Conservation (phyloP, 768 basidiomycete genomes). For the Suillus spraguei region DNA sequence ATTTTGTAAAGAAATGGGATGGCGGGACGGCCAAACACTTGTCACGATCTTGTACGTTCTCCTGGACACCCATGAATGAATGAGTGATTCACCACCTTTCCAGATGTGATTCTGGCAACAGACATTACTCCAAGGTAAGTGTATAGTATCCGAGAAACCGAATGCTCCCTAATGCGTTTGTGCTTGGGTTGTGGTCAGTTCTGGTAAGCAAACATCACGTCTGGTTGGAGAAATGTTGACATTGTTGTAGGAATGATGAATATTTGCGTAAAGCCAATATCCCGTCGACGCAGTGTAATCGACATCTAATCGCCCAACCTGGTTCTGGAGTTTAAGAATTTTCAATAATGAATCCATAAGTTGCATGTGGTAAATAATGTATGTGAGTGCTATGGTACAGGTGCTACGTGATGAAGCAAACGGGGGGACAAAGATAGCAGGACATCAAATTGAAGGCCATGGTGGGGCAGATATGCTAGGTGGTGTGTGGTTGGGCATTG, state of each 20-base stretch:
- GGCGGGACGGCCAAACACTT: slow-evolving; percentile 69
- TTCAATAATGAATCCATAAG: slow-evolving; percentile 18
- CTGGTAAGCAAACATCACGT: slow-evolving; percentile 40
- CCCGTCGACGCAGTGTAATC: slow-evolving; percentile 42
- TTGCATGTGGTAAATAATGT: slow-evolving; percentile 13
- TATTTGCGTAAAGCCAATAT: slow-evolving; percentile 47
- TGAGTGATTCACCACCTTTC: background rate
- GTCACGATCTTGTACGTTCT: slow-evolving; percentile 81
- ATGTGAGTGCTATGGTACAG: slow-evolving; percentile 33
- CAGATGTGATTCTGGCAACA: slow-evolving; percentile 87
- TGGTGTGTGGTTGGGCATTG: slow-evolving; percentile 24
- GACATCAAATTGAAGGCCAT: slow-evolving; percentile 23
- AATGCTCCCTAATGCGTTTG: background rate
- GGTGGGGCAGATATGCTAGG: slow-evolving; percentile 26
- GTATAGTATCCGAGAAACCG: slow-evolving; percentile 1
- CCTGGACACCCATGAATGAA: background rate
- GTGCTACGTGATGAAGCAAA: slow-evolving; percentile 18
- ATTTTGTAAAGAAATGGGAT: slow-evolving; percentile 69
- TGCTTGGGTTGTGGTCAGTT: slow-evolving; percentile 35
- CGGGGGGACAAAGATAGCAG: slow-evolving; percentile 9
- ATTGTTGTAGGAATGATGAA: slow-evolving; percentile 48
- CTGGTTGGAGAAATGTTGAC: slow-evolving; percentile 3
- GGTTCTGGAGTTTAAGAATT: slow-evolving; percentile 9
- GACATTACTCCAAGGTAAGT: slow-evolving; percentile 87
- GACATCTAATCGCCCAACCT: slow-evolving; percentile 38